These are phyloP conservation scores for Neurospora africana DNA, from an alignment of 495 filamentous ascomycete genomes.

Conservation along the genomic window DNA sequence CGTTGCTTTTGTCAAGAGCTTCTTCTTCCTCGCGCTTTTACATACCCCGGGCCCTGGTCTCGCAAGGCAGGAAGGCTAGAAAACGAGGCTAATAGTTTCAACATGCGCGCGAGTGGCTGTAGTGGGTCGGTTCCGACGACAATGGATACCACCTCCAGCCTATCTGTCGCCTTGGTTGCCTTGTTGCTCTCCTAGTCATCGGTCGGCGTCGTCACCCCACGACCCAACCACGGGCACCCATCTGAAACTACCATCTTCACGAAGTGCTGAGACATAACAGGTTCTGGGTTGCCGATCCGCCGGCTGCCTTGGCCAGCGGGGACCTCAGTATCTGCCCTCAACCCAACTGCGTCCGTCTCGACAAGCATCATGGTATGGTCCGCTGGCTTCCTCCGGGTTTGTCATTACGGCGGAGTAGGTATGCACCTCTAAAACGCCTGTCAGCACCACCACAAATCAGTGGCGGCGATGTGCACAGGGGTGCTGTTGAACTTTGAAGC, in stretches of 20 bases:
- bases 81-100: not conserved
- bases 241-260: not conserved
- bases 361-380: not conserved
- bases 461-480: slow-evolving; percentile 9
- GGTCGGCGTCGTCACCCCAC: not conserved
- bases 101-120: not conserved
- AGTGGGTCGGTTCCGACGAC: not conserved
- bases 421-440: not conserved
- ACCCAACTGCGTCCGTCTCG: not conserved
- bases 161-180: not conserved
- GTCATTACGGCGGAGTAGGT: not conserved
- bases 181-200: not conserved
- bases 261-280: not conserved
- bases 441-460: not conserved
- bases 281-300: not conserved
- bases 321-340: not conserved
- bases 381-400: not conserved
- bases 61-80: not conserved
- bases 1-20: slow-evolving; percentile 1
- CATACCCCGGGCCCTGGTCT: not conserved
- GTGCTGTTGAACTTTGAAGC: slow-evolving; percentile 9
- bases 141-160: not conserved
- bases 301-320: not conserved
- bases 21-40: not conserved
- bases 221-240: not conserved